Conservation (phyloP, 2,329 filamentous ascomycete species). For the Orbilia blumenaviensis region DNA sequence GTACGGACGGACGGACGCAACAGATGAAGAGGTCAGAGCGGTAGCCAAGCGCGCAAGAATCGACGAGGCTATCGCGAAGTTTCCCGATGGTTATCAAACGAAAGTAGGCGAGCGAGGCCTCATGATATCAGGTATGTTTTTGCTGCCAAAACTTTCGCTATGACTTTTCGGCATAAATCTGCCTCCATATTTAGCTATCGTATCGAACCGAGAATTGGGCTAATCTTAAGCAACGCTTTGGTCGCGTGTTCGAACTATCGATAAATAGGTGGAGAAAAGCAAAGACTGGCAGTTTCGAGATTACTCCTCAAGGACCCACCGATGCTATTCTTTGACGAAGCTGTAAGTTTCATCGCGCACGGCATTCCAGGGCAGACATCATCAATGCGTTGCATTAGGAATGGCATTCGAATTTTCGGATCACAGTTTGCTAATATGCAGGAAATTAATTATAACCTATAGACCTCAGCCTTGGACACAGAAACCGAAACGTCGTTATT, state of each 20-base stretch:
- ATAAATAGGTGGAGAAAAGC: conserved; percentile 77
- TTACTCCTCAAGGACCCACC: conserved; percentile 89
- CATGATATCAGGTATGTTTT: conserved; percentile 80
- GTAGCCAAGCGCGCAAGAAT: conserved; percentile 85
- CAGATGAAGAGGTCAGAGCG: conserved; percentile 74
- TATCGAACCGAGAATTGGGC: background rate
- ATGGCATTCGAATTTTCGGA: conserved; percentile 11
- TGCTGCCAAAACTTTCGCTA: conserved; percentile 1
- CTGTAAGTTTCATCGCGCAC: conserved; percentile 64
- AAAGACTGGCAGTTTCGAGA: conserved; percentile 83
- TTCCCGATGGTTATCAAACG: conserved; percentile 88
- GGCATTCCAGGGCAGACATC: conserved; percentile 53
- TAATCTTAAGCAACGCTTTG: conserved; percentile 40
- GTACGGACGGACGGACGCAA: conserved; percentile 84
- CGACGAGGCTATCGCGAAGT: conserved; percentile 79
- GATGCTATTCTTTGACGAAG: conserved; percentile 92
- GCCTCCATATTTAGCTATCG: conserved; percentile 31
- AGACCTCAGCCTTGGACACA: conserved; percentile 87
- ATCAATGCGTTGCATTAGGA: conserved; percentile 11
- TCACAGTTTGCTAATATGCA: conserved; percentile 35
- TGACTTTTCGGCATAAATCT: background rate
- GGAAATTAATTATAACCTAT: conserved; percentile 33
- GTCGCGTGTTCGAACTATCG: conserved; percentile 17
- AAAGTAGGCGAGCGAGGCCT: conserved; percentile 92
- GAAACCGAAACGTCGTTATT: conserved; percentile 92